Percentiles rank a stretch among this genome's conserved stretches.
These are phyloP conservation scores for Solanum chmielewskii DNA, from an alignment of 257 asterid genomes.

Conservation along the genomic window DNA sequence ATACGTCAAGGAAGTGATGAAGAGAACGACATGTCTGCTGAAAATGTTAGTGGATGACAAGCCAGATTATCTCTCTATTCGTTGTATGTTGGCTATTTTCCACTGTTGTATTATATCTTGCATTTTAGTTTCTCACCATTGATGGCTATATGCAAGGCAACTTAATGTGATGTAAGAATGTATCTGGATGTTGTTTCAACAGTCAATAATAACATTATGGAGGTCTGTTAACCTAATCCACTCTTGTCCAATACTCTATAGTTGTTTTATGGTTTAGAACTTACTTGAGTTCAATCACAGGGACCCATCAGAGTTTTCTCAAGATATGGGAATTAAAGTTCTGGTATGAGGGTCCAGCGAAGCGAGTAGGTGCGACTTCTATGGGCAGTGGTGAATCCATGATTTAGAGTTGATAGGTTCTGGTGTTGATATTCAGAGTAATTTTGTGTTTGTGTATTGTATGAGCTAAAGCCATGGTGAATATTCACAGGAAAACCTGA, in stretches of 20 bases:
- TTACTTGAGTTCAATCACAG: background rate
- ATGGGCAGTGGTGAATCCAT: background rate
- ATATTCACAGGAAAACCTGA: background rate
- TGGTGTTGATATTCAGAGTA: background rate
- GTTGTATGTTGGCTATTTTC: constrained; percentile 6
- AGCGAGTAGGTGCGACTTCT: background rate
- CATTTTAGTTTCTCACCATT: background rate
- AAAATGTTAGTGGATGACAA: constrained; percentile 31
- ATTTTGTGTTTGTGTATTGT: background rate
- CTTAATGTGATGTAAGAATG: background rate
- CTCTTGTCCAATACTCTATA: background rate
- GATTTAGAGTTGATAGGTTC: background rate
- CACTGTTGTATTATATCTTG: constrained; percentile 25
- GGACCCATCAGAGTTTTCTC: background rate
- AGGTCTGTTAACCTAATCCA: background rate
- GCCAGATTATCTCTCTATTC: background rate
- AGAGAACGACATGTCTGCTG: constrained; percentile 38
- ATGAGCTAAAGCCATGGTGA: background rate
- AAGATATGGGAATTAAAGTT: background rate
- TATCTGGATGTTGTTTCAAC: background rate
- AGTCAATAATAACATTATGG: background rate
- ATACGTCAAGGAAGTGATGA: constrained; percentile 57
- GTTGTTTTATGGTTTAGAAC: background rate
- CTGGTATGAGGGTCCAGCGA: background rate
- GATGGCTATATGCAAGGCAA: constrained; percentile 4